Evolutionary conservation across 805 yeast genomes (phyloP).

Genomic region (Wickerhamiella siamensis): DNA sequence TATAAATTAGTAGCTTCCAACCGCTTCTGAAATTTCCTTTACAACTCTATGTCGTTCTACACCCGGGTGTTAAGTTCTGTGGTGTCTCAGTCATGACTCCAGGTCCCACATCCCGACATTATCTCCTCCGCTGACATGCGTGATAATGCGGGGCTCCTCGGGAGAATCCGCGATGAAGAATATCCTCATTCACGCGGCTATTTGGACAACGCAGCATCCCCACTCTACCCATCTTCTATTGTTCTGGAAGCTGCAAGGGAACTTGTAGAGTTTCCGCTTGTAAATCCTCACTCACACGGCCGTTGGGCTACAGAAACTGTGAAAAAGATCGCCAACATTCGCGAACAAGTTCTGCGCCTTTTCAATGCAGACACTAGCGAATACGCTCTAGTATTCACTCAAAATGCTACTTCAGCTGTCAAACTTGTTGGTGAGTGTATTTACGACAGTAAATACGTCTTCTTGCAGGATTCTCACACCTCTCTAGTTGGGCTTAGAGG

Average conservation of each 20-base stretch:
- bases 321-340: slow-evolving; percentile 18
- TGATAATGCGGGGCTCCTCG: slow-evolving; percentile 5
- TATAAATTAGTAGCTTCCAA: no score
- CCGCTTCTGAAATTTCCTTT: no score
- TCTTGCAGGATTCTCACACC: slow-evolving; percentile 29
- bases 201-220: slow-evolving; percentile 34
- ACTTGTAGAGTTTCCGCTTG: slow-evolving; percentile 20
- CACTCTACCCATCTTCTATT: slow-evolving; percentile 24
- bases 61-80: no score
- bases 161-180: slow-evolving; percentile 9
- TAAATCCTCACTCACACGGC: slow-evolving; percentile 33
- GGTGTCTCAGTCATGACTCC: neutral
- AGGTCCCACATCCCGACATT: neutral
- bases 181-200: slow-evolving; percentile 18
- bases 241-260: slow-evolving; percentile 18
- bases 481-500: slow-evolving; percentile 30
- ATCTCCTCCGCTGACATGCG: neutral
- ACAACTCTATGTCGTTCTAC: no score
- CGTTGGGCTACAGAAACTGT: slow-evolving; percentile 23
- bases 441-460: slow-evolving; percentile 17
- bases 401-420: slow-evolving; percentile 30
- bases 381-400: slow-evolving; percentile 29
- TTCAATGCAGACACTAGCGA: slow-evolving; percentile 26
- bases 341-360: slow-evolving; percentile 23
- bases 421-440: slow-evolving; percentile 27